phyloP scores from a whole-genome alignment of 2,329 filamentous ascomycete genomes.

The Phoma sp. region DNA sequence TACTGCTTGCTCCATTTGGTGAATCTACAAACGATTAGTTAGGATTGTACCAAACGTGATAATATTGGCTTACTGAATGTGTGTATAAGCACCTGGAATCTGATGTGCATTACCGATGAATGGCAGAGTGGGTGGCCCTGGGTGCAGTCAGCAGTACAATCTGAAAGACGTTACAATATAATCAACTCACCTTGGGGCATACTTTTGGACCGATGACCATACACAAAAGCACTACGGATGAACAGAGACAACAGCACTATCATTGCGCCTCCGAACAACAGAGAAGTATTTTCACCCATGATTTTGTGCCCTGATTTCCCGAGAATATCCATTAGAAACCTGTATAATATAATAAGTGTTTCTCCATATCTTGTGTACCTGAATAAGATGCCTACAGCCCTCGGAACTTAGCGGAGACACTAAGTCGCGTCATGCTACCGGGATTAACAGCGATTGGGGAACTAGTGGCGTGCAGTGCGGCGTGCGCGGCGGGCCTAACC shows the following conservation, averaged over 20 bases:
- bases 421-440: not conserved
- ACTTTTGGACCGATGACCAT: not conserved
- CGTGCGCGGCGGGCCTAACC: not conserved
- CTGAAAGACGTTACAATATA: not conserved
- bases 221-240: not conserved
- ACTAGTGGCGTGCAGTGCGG: not conserved
- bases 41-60: not conserved
- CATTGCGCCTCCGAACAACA: not conserved
- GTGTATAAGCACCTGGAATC: slow-evolving; percentile 13
- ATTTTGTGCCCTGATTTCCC: not conserved
- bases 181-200: not conserved
- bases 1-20: slow-evolving; percentile 17
- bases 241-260: slow-evolving; percentile 1
- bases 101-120: slow-evolving; percentile 15
- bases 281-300: not conserved
- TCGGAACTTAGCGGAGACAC: not conserved
- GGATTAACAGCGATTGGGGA: not conserved
- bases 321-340: not conserved
- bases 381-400: not conserved
- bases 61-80: slow-evolving; percentile 5
- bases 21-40: slow-evolving; percentile 1
- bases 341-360: not conserved
- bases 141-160: not conserved
- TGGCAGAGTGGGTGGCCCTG: slow-evolving; percentile 5
- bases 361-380: not conserved